A percentile compares a stretch with the other conserved stretches of the same genome.
Evolutionary conservation across 176 grass and related monocot genomes (phyloP).

Genomic region (Raddia distichophylla): DNA sequence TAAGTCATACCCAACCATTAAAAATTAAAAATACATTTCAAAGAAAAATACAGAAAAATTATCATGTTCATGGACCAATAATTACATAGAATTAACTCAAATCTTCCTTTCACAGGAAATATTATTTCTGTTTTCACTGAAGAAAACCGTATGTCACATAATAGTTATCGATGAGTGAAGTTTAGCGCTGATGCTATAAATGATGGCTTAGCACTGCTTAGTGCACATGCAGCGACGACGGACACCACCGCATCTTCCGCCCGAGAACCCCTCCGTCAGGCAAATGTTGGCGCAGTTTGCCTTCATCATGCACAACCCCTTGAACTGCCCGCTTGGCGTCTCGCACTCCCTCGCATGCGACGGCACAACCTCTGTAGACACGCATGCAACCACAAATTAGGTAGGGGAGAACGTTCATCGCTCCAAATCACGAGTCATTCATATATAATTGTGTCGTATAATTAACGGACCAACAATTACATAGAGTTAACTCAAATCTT

Average conservation of each 20-base stretch:
- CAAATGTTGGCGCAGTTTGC: constrained; percentile 47
- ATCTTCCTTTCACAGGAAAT: neutral
- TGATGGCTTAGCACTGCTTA: neutral
- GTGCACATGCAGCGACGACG: constrained; percentile 40
- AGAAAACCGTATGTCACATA: neutral
- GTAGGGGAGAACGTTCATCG: neutral
- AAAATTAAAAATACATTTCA: neutral
- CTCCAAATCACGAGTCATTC: too few species aligned
- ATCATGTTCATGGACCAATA: neutral
- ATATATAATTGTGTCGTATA: too few species aligned
- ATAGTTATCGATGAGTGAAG: neutral
- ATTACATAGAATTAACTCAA: neutral
- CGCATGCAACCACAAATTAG: neutral
- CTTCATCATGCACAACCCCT: constrained; percentile 16
- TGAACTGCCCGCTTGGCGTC: constrained; percentile 19
- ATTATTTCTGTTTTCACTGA: neutral
- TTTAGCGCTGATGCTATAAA: neutral
- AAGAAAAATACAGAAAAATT: neutral
- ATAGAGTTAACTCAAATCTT: too few species aligned
- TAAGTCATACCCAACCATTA: neutral
- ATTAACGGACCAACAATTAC: too few species aligned
- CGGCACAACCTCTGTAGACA: constrained; percentile 22
- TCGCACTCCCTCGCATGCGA: constrained; percentile 24
- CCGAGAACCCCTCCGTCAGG: constrained; percentile 31
- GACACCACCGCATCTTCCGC: constrained; percentile 31